Percentiles rank a stretch among this genome's conserved stretches.
Evolutionary conservation across 1,284 basidiomycete species (phyloP).

Genomic region (Sanghuangporus baumii): DNA sequence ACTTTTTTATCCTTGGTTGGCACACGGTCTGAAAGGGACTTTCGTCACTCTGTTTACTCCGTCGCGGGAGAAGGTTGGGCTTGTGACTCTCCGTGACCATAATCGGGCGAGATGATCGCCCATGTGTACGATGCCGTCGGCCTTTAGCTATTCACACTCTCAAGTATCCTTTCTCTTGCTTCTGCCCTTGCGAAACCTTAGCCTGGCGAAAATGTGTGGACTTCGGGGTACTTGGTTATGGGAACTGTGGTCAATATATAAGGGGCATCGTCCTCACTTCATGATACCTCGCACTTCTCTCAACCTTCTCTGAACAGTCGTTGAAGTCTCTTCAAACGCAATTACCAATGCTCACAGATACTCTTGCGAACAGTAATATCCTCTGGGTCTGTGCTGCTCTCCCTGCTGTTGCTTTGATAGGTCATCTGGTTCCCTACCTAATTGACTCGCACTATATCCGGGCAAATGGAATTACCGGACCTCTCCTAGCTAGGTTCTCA

Average conservation of each 20-base stretch:
- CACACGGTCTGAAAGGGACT: background rate
- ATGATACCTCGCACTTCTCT: background rate
- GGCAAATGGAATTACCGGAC: constrained; percentile 54
- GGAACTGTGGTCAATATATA: background rate
- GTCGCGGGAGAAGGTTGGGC: background rate
- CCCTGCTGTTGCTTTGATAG: constrained; percentile 22
- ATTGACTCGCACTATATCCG: constrained; percentile 55
- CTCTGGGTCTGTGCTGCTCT: background rate
- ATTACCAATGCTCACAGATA: background rate
- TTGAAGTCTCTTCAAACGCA: background rate
- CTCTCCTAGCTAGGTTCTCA: constrained; percentile 68
- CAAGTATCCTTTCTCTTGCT: background rate
- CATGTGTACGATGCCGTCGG: background rate
- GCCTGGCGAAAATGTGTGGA: background rate
- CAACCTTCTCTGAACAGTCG: background rate
- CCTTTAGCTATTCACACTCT: background rate
- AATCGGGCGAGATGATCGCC: background rate
- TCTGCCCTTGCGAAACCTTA: background rate
- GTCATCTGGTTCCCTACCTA: constrained; percentile 54
- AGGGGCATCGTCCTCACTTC: background rate
- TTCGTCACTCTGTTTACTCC: background rate
- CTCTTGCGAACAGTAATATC: background rate
- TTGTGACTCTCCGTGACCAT: background rate
- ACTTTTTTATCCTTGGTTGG: background rate
- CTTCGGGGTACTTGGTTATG: background rate